phyloP scores from a whole-genome alignment of 805 yeast genomes.

The Metschnikowia noctiluminum region DNA sequence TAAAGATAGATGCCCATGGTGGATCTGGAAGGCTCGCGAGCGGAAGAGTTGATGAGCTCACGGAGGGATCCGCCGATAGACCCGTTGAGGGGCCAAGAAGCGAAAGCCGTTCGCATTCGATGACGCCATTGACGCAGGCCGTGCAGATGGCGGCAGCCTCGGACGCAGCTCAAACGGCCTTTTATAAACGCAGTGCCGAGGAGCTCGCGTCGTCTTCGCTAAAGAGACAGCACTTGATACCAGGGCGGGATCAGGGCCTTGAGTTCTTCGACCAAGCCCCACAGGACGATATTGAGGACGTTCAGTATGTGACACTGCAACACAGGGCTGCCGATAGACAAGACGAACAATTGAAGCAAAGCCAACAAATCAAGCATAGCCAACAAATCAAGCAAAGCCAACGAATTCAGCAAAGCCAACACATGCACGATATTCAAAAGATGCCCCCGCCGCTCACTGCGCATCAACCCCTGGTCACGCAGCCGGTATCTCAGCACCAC shows the following conservation, averaged over 20 bases:
- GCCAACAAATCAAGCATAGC: too few species aligned
- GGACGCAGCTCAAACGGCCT: constrained; percentile 12
- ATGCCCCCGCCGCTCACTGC: background rate
- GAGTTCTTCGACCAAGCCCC: background rate
- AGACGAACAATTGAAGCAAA: too few species aligned
- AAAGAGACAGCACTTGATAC: constrained; percentile 6
- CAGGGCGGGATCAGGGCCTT: constrained; percentile 36
- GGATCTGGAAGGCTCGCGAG: background rate
- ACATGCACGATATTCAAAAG: too few species aligned
- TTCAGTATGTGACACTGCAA: too few species aligned
- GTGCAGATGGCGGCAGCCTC: constrained; percentile 37
- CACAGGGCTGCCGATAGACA: too few species aligned
- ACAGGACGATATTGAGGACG: background rate
- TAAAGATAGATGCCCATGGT: background rate
- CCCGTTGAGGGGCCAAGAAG: too few species aligned
- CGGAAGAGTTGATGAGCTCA: too few species aligned
- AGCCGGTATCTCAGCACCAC: constrained; percentile 54
- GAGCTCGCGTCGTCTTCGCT: constrained; percentile 5
- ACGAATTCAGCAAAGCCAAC: too few species aligned
- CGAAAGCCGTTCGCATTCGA: constrained; percentile 10
- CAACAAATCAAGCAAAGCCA: too few species aligned
- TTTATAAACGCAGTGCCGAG: constrained; percentile 9
- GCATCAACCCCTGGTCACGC: background rate
- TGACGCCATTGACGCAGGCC: constrained; percentile 41
- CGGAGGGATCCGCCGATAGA: too few species aligned